These are phyloP conservation scores for Seminavis robusta DNA, from an alignment of 108 stramenopile genomes.

Conservation along the genomic window DNA sequence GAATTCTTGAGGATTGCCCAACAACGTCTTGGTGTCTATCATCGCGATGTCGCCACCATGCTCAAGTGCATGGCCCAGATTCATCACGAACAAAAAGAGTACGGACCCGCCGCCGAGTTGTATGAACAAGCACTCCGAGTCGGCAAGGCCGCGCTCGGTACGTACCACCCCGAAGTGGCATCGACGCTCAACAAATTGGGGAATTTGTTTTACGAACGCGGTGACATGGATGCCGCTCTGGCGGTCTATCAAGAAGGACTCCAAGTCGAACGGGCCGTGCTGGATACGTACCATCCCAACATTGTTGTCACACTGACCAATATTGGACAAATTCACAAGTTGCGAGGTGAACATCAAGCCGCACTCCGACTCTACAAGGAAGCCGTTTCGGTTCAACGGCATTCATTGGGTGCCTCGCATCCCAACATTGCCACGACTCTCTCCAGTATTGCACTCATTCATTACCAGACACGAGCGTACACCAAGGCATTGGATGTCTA, in stretches of 20 bases:
- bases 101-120: slow-evolving; percentile 25
- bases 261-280: slow-evolving; percentile 52
- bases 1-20: slow-evolving; percentile 34
- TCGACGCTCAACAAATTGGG: slow-evolving; percentile 60
- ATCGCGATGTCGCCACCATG: slow-evolving; percentile 55
- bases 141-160: slow-evolving; percentile 41
- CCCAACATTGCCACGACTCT: slow-evolving; percentile 40
- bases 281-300: slow-evolving; percentile 43
- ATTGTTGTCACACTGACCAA: slow-evolving; percentile 65
- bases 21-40: slow-evolving; percentile 22
- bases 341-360: slow-evolving; percentile 21
- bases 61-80: slow-evolving; percentile 66
- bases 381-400: slow-evolving; percentile 39
- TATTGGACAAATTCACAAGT: slow-evolving; percentile 64
- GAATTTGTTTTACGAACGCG: slow-evolving; percentile 57
- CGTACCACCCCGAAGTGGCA: slow-evolving; percentile 52
- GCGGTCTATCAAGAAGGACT: slow-evolving; percentile 46
- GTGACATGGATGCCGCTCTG: slow-evolving; percentile 46
- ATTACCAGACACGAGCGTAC: slow-evolving; percentile 44
- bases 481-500: slow-evolving; percentile 45
- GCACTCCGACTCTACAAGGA: slow-evolving; percentile 44
- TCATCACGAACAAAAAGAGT: slow-evolving; percentile 50
- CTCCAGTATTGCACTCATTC: slow-evolving; percentile 48
- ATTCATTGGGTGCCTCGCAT: slow-evolving; percentile 24
- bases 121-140: slow-evolving; percentile 36